A percentile compares a stretch with the other conserved stretches of the same genome.
These are phyloP conservation scores for Penicillium sp. DNA, from an alignment of 2,329 filamentous ascomycete genomes.

Conservation along the genomic window DNA sequence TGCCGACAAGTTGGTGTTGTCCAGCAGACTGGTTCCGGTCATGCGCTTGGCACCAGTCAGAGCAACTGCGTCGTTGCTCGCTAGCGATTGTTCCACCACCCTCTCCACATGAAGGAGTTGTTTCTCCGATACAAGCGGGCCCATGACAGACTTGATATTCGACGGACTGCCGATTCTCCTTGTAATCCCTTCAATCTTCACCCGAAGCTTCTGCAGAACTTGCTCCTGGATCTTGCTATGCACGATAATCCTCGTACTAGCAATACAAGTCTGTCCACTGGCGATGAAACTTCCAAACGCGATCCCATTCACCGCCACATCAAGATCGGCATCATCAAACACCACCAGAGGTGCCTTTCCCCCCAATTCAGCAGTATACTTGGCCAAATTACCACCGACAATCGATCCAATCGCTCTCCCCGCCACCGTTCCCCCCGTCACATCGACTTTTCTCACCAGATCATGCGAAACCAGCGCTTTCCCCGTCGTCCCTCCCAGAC, in stretches of 20 bases:
- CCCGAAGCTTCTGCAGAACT: conserved; percentile 35
- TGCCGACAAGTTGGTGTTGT: conserved; percentile 11
- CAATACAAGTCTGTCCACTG: conserved; percentile 53
- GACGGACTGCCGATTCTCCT: conserved; percentile 13
- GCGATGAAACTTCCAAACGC: conserved; percentile 46
- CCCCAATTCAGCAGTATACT: conserved; percentile 32
- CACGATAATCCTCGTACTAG: conserved; percentile 50
- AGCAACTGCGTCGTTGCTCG: not conserved
- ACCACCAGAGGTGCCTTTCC: conserved; percentile 34
- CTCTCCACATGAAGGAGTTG: conserved; percentile 12
- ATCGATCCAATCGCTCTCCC: conserved; percentile 29
- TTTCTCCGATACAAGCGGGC: conserved; percentile 13
- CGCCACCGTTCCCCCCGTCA: conserved; percentile 30
- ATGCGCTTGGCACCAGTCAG: conserved; percentile 12
- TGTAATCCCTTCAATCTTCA: conserved; percentile 44
- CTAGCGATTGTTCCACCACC: conserved; percentile 6
- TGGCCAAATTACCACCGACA: conserved; percentile 30
- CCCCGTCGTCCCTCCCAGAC: conserved; percentile 47
- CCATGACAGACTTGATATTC: conserved; percentile 15
- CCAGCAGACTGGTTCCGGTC: conserved; percentile 8
- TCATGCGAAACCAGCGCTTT: conserved; percentile 26
- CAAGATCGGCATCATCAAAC: conserved; percentile 30
- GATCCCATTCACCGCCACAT: conserved; percentile 26
- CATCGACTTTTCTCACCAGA: conserved; percentile 29
- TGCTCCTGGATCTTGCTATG: conserved; percentile 40